A percentile compares a stretch with the other conserved stretches of the same genome.
Evolutionary conservation across 306 rosid species (phyloP).

Genomic region (Vicia villosa): DNA sequence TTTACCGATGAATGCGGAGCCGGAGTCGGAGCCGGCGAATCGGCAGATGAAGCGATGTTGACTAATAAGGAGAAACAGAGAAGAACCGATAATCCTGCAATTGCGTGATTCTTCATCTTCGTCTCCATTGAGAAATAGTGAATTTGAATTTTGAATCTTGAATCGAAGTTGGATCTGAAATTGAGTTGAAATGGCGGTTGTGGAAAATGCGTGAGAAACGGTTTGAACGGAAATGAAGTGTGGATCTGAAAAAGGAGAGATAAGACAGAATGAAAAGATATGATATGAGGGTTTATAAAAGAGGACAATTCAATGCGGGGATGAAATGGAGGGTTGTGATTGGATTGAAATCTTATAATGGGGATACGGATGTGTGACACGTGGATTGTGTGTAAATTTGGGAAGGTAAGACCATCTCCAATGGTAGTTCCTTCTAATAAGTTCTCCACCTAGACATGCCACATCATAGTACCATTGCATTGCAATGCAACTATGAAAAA

Average conservation of each 20-base stretch:
- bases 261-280: not conserved
- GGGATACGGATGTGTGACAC: constrained; percentile 28
- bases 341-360: constrained; percentile 22
- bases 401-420: no score
- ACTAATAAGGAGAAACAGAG: constrained; percentile 30
- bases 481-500: no score
- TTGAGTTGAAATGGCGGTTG: constrained; percentile 28
- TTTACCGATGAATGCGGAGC: constrained; percentile 17
- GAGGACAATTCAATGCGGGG: constrained; percentile 30
- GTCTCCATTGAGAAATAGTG: constrained; percentile 38
- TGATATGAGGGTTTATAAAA: constrained; percentile 34
- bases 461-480: no score
- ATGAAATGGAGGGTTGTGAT: constrained; percentile 41
- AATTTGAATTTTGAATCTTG: constrained; percentile 8
- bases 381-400: not conserved
- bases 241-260: constrained; percentile 45
- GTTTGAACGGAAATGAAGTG: constrained; percentile 30
- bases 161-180: constrained; percentile 42
- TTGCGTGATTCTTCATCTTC: constrained; percentile 22
- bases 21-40: constrained; percentile 40
- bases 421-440: no score
- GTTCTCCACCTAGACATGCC: no score
- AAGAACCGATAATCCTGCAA: constrained; percentile 36
- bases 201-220: constrained; percentile 12
- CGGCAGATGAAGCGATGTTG: constrained; percentile 31